These are phyloP conservation scores for Solanum medicagineum DNA, from an alignment of 257 asterid species.

Conservation along the genomic window DNA sequence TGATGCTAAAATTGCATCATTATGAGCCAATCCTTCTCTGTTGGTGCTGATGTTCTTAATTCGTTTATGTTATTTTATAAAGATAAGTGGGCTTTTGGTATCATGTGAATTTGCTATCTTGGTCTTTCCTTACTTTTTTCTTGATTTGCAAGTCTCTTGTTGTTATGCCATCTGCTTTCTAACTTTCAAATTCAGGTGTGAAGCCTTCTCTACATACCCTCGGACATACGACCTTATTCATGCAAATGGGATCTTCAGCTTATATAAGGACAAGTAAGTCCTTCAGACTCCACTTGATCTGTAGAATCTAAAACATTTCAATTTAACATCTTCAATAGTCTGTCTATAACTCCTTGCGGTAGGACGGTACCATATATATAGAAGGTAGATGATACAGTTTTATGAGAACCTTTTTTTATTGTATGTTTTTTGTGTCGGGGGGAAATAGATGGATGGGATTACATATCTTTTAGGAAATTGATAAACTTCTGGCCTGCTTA, in stretches of 20 bases:
- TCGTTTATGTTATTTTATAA: neutral
- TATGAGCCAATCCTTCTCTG: neutral
- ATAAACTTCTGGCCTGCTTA: neutral
- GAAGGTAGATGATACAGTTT: neutral
- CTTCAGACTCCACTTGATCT: neutral
- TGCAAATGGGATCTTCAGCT: slow-evolving; percentile 25
- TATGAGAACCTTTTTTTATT: neutral
- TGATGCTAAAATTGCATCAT: neutral
- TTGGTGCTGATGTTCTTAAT: neutral
- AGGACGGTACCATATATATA: neutral
- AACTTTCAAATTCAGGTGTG: slow-evolving; percentile 20
- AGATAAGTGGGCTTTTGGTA: neutral
- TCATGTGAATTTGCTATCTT: neutral
- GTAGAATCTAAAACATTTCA: neutral
- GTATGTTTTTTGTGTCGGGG: neutral
- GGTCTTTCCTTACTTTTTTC: neutral
- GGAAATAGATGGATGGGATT: too few relatives aligned
- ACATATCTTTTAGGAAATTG: neutral
- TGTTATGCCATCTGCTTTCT: neutral
- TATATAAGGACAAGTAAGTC: slow-evolving; percentile 32
- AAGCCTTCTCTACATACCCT: slow-evolving; percentile 35
- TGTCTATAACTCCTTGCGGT: neutral
- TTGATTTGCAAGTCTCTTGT: neutral
- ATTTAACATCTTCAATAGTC: neutral
- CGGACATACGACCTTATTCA: slow-evolving; percentile 36